Conservation (phyloP, 73 alveolate genomes). For the Tetrahymena thermophila region DNA sequence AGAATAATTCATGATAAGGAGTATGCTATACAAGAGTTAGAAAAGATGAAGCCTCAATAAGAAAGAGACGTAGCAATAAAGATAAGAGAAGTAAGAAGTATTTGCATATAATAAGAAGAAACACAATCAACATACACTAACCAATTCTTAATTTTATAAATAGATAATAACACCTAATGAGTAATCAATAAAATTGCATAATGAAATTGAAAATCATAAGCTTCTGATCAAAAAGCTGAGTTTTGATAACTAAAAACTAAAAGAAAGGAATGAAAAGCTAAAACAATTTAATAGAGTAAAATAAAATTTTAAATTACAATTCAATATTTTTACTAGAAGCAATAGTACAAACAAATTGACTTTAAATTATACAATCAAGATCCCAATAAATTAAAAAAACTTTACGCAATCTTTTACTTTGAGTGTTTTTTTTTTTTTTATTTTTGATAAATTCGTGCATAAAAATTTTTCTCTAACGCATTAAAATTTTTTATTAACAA, state of each 20-base stretch:
- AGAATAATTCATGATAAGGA: constrained; percentile 41
- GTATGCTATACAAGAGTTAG: constrained; percentile 39
- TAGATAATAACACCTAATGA: constrained; percentile 35
- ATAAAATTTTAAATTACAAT: neutral
- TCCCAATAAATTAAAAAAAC: neutral
- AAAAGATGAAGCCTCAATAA: constrained; percentile 28
- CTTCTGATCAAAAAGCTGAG: constrained; percentile 1
- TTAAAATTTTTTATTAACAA: neutral
- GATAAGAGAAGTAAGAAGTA: neutral
- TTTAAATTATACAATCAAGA: too few relatives aligned
- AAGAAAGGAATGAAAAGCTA: neutral
- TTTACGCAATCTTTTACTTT: neutral
- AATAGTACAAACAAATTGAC: neutral
- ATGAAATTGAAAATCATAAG: constrained; percentile 27
- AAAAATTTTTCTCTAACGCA: neutral
- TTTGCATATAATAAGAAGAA: neutral
- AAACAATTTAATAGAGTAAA: neutral
- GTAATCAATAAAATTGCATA: constrained; percentile 26
- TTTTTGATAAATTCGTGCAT: neutral
- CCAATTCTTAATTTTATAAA: neutral
- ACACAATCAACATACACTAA: neutral
- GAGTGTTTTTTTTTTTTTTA: neutral
- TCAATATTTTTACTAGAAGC: neutral
- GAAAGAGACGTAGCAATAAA: constrained; percentile 15
- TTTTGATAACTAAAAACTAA: neutral